Percentiles rank a stretch among this genome's conserved stretches.
Evolutionary conservation across 2,329 filamentous ascomycete genomes (phyloP).

Genomic region (Chaetomium sp.): DNA sequence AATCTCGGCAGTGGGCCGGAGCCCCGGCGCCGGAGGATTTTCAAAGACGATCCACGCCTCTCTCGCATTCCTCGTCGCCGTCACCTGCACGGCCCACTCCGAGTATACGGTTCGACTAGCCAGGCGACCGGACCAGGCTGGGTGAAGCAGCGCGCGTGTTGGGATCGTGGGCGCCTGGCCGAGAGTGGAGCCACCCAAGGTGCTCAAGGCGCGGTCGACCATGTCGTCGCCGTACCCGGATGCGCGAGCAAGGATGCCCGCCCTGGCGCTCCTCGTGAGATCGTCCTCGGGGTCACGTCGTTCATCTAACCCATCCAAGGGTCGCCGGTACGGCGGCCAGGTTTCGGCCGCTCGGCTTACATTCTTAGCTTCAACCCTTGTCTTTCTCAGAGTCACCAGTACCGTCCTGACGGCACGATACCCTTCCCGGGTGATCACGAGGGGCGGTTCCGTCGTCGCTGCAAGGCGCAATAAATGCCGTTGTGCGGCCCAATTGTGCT

Average conservation of each 20-base stretch:
- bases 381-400: conserved; percentile 48
- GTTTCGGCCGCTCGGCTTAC: conserved; percentile 42
- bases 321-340: conserved; percentile 56
- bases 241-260: conserved; percentile 48
- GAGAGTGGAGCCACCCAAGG: conserved; percentile 45
- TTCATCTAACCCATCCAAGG: conserved; percentile 55
- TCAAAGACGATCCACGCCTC: conserved; percentile 54
- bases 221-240: conserved; percentile 46
- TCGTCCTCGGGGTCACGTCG: conserved; percentile 44
- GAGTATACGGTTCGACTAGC: conserved; percentile 32
- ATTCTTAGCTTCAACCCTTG: conserved; percentile 42
- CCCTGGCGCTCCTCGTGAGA: conserved; percentile 46
- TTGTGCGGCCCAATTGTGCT: conserved; percentile 53
- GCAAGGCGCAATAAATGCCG: conserved; percentile 48
- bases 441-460: conserved; percentile 38
- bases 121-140: conserved; percentile 24
- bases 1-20: conserved; percentile 36
- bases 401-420: conserved; percentile 51
- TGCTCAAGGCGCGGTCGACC: conserved; percentile 43
- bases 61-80: conserved; percentile 52
- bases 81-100: conserved; percentile 50
- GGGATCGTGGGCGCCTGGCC: conserved; percentile 53
- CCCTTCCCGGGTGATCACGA: conserved; percentile 44
- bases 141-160: conserved; percentile 36
- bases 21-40: conserved; percentile 29